These are phyloP conservation scores for Endothia cerciana DNA, from an alignment of 2,329 filamentous ascomycete species.

Conservation along the genomic window DNA sequence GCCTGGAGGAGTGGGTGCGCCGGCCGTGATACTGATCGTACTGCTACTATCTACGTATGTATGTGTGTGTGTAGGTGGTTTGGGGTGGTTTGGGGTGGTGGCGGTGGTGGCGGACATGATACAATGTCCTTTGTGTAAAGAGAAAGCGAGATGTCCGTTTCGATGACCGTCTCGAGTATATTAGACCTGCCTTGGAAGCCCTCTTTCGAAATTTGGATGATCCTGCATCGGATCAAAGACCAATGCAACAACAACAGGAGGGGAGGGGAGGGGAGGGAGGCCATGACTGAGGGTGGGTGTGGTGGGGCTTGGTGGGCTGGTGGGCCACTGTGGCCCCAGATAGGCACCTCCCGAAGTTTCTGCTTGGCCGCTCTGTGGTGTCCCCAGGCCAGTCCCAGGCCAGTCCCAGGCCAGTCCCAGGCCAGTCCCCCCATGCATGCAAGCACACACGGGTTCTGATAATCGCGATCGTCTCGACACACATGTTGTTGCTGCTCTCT, in stretches of 20 bases:
- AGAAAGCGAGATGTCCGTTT: slow-evolving; percentile 12
- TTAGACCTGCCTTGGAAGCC: neutral
- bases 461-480: slow-evolving; percentile 26
- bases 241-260: neutral
- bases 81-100: no score
- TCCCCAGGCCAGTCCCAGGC: slow-evolving; percentile 3
- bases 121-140: neutral
- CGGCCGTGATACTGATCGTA: neutral
- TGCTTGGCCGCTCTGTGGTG: slow-evolving; percentile 11
- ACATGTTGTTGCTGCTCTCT: neutral
- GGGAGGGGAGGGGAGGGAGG: neutral
- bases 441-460: slow-evolving; percentile 7
- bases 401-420: no score
- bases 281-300: slow-evolving; percentile 4
- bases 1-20: neutral
- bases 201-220: slow-evolving; percentile 6
- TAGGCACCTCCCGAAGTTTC: slow-evolving; percentile 22
- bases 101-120: neutral
- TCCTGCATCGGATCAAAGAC: neutral
- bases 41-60: no score
- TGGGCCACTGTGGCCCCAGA: slow-evolving; percentile 7
- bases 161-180: slow-evolving; percentile 19
- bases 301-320: neutral
- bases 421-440: slow-evolving; percentile 17
- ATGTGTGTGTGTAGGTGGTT: no score